phyloP scores from a whole-genome alignment of 2,329 filamentous ascomycete genomes.

The Cyclaneusma minus region DNA sequence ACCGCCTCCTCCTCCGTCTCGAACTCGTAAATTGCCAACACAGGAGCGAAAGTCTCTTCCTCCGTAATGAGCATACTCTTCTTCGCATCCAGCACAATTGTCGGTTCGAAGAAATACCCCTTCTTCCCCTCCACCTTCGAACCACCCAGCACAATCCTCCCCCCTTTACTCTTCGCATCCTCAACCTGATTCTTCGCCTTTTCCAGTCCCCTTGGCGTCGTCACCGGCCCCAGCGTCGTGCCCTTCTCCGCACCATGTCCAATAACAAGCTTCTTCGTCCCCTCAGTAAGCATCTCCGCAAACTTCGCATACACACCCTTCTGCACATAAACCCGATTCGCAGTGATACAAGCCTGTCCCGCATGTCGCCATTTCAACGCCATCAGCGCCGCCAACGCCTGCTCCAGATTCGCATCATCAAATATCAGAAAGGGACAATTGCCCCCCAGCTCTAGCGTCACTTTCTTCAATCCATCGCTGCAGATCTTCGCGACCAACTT shows the following conservation, averaged over 20 bases:
- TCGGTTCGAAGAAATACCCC: conserved; percentile 58
- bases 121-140: conserved; percentile 29
- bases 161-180: conserved; percentile 48
- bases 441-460: conserved; percentile 47
- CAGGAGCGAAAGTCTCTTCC: conserved; percentile 52
- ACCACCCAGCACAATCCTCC: conserved; percentile 46
- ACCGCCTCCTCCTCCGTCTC: conserved; percentile 51
- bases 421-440: conserved; percentile 52
- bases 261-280: conserved; percentile 36
- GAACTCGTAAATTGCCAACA: conserved; percentile 48
- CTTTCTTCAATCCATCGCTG: conserved; percentile 44
- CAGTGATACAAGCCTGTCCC: conserved; percentile 49
- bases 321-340: conserved; percentile 51
- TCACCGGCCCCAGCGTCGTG: conserved; percentile 45
- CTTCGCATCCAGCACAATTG: conserved; percentile 43
- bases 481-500: conserved; percentile 46
- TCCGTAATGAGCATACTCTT: conserved; percentile 37
- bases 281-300: conserved; percentile 34
- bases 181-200: conserved; percentile 44
- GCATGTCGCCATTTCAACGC: conserved; percentile 40
- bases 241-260: conserved; percentile 43
- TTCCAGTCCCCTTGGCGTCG: conserved; percentile 35
- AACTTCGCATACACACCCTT: conserved; percentile 45
- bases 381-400: conserved; percentile 30
- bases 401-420: conserved; percentile 45